phyloP scores from a whole-genome alignment of 768 basidiomycete genomes.

The Macrolepiota albuminosa region DNA sequence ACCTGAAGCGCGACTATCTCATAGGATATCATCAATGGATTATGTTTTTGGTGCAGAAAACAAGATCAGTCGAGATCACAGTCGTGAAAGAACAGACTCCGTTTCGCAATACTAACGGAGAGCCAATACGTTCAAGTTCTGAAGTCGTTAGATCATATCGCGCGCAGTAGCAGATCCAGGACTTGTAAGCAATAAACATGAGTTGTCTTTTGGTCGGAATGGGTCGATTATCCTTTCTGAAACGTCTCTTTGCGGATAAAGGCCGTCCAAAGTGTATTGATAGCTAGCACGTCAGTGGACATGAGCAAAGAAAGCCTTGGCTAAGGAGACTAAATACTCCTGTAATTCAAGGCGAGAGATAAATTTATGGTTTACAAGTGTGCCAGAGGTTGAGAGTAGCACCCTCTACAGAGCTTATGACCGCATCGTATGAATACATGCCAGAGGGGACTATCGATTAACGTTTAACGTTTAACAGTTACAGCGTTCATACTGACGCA shows the following conservation, averaged over 20 bases:
- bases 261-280: neutral
- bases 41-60: slow-evolving; percentile 30
- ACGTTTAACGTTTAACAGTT: neutral
- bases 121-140: neutral
- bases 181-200: neutral
- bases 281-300: neutral
- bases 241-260: neutral
- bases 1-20: neutral
- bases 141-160: neutral
- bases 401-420: neutral
- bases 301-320: too few species aligned
- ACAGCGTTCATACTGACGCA: neutral
- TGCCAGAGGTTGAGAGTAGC: neutral
- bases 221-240: neutral
- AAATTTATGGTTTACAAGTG: neutral
- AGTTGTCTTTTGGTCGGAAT: neutral
- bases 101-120: neutral
- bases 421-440: neutral
- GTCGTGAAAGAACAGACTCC: neutral
- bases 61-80: neutral
- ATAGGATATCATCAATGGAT: slow-evolving; percentile 32
- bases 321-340: neutral
- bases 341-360: neutral
- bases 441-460: too few species aligned
- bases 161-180: neutral